Base-by-base conservation (phyloP, 345 rosid species). In the Excoecaria cochinchinensis region DNA sequence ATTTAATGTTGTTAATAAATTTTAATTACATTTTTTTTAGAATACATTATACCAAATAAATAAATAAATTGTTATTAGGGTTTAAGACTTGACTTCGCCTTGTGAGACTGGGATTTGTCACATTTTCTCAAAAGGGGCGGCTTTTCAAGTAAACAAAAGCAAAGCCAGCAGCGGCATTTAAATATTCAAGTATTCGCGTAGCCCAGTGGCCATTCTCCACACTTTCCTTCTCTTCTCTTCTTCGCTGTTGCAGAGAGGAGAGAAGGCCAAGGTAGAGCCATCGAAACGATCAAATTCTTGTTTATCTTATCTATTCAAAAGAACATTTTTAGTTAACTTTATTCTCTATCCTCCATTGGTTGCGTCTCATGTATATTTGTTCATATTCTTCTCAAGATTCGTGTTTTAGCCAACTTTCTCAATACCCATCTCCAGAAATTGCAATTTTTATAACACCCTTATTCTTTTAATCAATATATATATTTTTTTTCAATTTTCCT, bases 171-270 rank as follows among this genome's bases (percentile, higher is more conserved):
- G 24, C 47, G 8, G 1, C 4, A n/a, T 3, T 11, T 4, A 25
- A 21, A 9, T 53, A 55, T 53, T n/a, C 5, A 53, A 39, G 51
- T 17, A 8, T 71, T 56, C 64, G 8, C 61, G 15, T 22, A 58
- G 31, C 31, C 31, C 31, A 1, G 31, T 31, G 36, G 62, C 57
- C 52, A 68, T 42, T 40, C 25, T 7, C 15, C 65, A 3, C 66
- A 21, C 74, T 56, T 71, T 21, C 59, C 74, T 71, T 57, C 69
- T 63, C 74, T 72, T 71, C 82, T 72, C 80, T 72, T 62, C 72
- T 71, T 50, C 52, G 21, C 58, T 69, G 71, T 42, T 59, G 74
- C 40, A 36, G 66, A 74, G 72, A 55, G 80, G 19, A 48, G 57
- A 46, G 71, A 65, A 70, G 63, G 53, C 3, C 38, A 40, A 19